phyloP scores from a whole-genome alignment of 129 eudicot genomes.

The Calendula officinalis region DNA sequence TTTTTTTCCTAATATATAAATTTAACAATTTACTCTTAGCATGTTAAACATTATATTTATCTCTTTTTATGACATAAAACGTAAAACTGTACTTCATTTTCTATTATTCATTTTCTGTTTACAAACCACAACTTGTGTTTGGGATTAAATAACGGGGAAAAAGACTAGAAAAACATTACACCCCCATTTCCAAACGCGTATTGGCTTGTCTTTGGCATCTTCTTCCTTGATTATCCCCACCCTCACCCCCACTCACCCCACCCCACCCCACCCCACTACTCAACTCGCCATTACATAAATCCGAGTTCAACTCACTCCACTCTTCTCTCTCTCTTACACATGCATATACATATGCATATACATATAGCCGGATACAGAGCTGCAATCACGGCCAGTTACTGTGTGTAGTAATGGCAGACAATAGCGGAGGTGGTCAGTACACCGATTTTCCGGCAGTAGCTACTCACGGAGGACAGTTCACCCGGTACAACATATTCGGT shows the following conservation, averaged over 20 bases:
- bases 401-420: constrained; percentile 46
- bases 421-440: constrained; percentile 45
- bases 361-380: neutral
- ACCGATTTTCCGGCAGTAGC: constrained; percentile 66
- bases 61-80: too few species aligned
- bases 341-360: neutral
- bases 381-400: neutral
- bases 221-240: constrained; percentile 21
- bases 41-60: too few species aligned
- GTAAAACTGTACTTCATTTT: too few species aligned
- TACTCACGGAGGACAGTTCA: constrained; percentile 80
- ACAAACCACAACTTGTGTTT: neutral
- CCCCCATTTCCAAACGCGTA: constrained; percentile 30
- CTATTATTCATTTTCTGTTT: neutral
- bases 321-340: constrained; percentile 12
- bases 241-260: neutral
- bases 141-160: constrained; percentile 10
- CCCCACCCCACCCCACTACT: neutral
- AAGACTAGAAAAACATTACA: neutral
- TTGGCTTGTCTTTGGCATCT: constrained; percentile 35
- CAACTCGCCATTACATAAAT: constrained; percentile 9
- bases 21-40: too few species aligned
- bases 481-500: constrained; percentile 68
- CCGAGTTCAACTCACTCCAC: neutral
- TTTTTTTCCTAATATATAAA: too few species aligned